Percentiles rank a stretch among this genome's conserved stretches.
Conservation (phyloP, 2,329 filamentous ascomycete species). For the Arthroderma sp. region DNA sequence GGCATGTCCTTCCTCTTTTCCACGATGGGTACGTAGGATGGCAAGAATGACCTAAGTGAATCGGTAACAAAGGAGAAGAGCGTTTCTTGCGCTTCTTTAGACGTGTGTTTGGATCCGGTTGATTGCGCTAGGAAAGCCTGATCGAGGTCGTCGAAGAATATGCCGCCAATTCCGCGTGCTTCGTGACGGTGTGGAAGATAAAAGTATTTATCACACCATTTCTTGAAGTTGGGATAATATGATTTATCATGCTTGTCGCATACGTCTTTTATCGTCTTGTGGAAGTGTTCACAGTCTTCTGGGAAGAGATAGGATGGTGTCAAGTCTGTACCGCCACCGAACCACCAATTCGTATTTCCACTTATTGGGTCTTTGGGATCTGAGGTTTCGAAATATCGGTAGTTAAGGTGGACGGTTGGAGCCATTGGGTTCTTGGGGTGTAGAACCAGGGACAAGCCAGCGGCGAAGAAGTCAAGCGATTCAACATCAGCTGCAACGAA, state of each 20-base stretch:
- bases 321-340: conserved; percentile 85
- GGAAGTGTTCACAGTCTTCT: conserved; percentile 94
- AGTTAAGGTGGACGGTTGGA: conserved; percentile 94
- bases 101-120: conserved; percentile 13
- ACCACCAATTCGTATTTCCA: conserved; percentile 76
- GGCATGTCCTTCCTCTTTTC: conserved; percentile 83
- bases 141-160: conserved; percentile 98
- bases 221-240: conserved; percentile 92
- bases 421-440: conserved; percentile 95
- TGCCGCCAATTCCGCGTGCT: conserved; percentile 77
- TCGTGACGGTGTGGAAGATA: conserved; percentile 83
- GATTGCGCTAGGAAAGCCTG: conserved; percentile 29
- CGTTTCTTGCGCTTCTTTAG: conserved; percentile 72
- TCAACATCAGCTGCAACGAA: conserved; percentile 64
- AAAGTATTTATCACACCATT: conserved; percentile 98
- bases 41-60: conserved; percentile 74
- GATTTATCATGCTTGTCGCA: conserved; percentile 86
- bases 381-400: conserved; percentile 95
- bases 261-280: conserved; percentile 78
- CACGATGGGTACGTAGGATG: conserved; percentile 81
- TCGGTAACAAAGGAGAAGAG: conserved; percentile 82
- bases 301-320: conserved; percentile 92
- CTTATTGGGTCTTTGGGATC: conserved; percentile 61
- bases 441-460: conserved; percentile 81
- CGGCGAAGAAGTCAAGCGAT: conserved; percentile 85